A percentile compares a stretch with the other conserved stretches of the same genome.
Conservation (phyloP, 2,329 filamentous ascomycete genomes). For the Aspergillus neotritici region DNA sequence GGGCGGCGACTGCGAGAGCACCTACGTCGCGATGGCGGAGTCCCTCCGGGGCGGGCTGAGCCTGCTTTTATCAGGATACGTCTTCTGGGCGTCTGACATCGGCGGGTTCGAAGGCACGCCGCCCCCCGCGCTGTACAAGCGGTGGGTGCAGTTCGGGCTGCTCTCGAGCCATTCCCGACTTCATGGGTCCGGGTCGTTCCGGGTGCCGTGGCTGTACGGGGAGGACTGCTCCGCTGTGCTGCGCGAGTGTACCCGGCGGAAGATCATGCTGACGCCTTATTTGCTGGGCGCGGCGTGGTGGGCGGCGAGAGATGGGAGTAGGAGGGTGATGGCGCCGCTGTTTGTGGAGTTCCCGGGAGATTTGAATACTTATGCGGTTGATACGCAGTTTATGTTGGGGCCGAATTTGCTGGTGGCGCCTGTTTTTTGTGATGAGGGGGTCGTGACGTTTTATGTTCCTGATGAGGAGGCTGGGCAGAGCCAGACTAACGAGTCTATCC, state of each 20-base stretch:
- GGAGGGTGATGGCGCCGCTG: conserved; percentile 56
- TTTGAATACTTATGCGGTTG: conserved; percentile 60
- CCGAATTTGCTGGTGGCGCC: conserved; percentile 58
- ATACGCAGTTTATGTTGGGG: conserved; percentile 71
- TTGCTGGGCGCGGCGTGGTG: conserved; percentile 49
- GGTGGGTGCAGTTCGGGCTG: conserved; percentile 71
- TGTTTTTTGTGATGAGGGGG: conserved; percentile 57
- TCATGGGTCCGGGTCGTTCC: conserved; percentile 64
- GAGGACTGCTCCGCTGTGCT: conserved; percentile 56
- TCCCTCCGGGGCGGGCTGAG: conserved; percentile 61
- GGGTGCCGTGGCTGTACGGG: conserved; percentile 70
- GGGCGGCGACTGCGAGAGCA: conserved; percentile 72
- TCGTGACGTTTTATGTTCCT: conserved; percentile 60
- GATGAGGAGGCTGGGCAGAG: neutral
- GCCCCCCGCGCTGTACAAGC: conserved; percentile 65
- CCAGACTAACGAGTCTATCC: too few species aligned
- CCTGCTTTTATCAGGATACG: conserved; percentile 59
- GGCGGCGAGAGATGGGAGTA: conserved; percentile 51
- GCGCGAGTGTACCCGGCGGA: conserved; percentile 48
- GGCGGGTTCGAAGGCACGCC: conserved; percentile 67
- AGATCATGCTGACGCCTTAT: conserved; percentile 55
- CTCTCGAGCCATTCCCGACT: conserved; percentile 65
- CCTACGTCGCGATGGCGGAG: conserved; percentile 67
- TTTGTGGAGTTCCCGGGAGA: conserved; percentile 68
- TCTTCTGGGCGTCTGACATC: conserved; percentile 66